A percentile compares a stretch with the other conserved stretches of the same genome.
These are phyloP conservation scores for Eutypa lata DNA, from an alignment of 2,329 filamentous ascomycete genomes.

Conservation along the genomic window DNA sequence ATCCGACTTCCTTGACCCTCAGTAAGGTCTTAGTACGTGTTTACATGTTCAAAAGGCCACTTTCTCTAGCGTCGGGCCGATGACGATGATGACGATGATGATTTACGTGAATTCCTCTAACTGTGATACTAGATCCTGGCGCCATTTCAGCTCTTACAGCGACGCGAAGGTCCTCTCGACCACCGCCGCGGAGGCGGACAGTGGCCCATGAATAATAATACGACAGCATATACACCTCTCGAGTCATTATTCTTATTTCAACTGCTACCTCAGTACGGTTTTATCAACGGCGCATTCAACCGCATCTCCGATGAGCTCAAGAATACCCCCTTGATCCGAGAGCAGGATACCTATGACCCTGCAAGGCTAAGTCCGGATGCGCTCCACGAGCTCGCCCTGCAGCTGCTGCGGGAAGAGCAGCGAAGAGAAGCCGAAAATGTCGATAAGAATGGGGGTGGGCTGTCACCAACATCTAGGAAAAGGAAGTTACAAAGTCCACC, in stretches of 20 bases:
- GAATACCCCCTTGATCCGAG: slow-evolving; percentile 69
- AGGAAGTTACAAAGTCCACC: slow-evolving; percentile 68
- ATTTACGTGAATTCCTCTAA: slow-evolving; percentile 15
- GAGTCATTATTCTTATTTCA: slow-evolving; percentile 86
- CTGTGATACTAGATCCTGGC: slow-evolving; percentile 43
- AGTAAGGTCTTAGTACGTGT: slow-evolving; percentile 24
- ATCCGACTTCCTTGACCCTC: slow-evolving; percentile 12
- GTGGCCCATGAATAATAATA: slow-evolving; percentile 53
- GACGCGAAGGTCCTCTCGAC: slow-evolving; percentile 54
- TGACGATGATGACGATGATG: background rate
- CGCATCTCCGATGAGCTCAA: slow-evolving; percentile 72
- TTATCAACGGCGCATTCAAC: slow-evolving; percentile 63
- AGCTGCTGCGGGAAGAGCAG: slow-evolving; percentile 72
- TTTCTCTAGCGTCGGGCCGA: slow-evolving; percentile 3
- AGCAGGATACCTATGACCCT: slow-evolving; percentile 69
- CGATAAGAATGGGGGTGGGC: slow-evolving; percentile 40
- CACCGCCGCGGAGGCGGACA: slow-evolving; percentile 49
- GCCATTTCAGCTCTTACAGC: slow-evolving; percentile 52
- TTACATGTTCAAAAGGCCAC: slow-evolving; percentile 5
- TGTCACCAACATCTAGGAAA: slow-evolving; percentile 63
- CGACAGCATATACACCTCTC: slow-evolving; percentile 73
- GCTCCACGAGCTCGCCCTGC: slow-evolving; percentile 74
- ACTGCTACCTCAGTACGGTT: slow-evolving; percentile 66
- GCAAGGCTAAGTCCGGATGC: slow-evolving; percentile 73
- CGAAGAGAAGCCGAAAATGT: slow-evolving; percentile 45